phyloP scores from a whole-genome alignment of 306 rosid genomes.

The Cicer bijugum region DNA sequence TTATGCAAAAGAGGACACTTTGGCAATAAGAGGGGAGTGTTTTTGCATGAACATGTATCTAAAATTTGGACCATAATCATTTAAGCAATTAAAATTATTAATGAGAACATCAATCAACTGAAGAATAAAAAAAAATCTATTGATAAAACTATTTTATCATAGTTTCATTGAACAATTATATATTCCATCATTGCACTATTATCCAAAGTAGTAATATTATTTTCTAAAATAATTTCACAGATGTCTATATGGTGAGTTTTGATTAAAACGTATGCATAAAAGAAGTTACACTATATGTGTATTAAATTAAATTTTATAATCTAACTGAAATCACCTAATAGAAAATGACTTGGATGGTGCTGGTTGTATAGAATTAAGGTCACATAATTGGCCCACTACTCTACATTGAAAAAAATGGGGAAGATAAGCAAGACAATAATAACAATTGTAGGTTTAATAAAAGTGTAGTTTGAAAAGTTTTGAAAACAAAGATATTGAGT shows the following conservation, averaged over 20 bases:
- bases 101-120: too few species aligned
- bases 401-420: slow-evolving; percentile 26
- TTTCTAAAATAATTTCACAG: background rate
- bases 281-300: background rate
- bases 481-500: slow-evolving; percentile 44
- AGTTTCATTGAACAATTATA: too few species aligned
- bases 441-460: slow-evolving; percentile 42
- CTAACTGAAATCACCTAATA: background rate
- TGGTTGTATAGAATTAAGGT: background rate
- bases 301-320: background rate
- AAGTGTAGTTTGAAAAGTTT: slow-evolving; percentile 41
- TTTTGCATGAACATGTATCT: too few species aligned
- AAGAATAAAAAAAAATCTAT: too few species aligned
- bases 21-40: too few species aligned
- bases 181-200: background rate
- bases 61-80: too few species aligned
- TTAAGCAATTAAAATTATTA: too few species aligned
- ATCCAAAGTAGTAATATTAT: background rate
- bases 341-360: background rate
- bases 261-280: background rate
- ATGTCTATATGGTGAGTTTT: background rate
- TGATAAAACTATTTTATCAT: too few species aligned
- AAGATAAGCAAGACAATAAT: background rate
- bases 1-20: too few species aligned
- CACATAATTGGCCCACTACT: background rate